Percentiles rank a stretch among this genome's conserved stretches.
Conservation (phyloP, 306 rosid species). For the Glycine latifolia region DNA sequence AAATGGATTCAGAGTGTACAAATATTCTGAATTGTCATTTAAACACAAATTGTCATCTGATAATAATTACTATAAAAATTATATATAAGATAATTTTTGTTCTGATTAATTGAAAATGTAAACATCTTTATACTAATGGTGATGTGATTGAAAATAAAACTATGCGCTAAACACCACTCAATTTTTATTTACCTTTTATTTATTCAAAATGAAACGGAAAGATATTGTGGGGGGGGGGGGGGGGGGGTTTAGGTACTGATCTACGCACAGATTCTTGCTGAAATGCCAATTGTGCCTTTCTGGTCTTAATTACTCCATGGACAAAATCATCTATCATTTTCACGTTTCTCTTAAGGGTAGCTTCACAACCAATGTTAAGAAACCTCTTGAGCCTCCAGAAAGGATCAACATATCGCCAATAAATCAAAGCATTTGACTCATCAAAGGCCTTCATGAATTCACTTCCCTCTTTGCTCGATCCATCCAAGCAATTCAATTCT, state of each 20-base stretch:
- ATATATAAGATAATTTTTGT: not conserved
- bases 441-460: constrained; percentile 80
- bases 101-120: not conserved
- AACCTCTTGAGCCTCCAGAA: constrained; percentile 71
- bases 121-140: not conserved
- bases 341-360: constrained; percentile 60
- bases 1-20: not conserved
- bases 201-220: not conserved
- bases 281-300: constrained; percentile 51
- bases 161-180: not conserved
- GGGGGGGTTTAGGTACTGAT: too few relatives aligned
- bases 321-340: constrained; percentile 61
- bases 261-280: too few relatives aligned
- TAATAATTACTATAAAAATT: not conserved
- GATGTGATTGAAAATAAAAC: not conserved
- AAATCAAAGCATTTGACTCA: constrained; percentile 66
- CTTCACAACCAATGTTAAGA: constrained; percentile 74
- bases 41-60: not conserved
- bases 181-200: not conserved
- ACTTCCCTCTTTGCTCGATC: constrained; percentile 62
- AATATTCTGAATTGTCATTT: too few relatives aligned
- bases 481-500: constrained; percentile 79
- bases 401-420: constrained; percentile 81
- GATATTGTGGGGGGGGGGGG: not conserved
- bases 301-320: constrained; percentile 54